Percentiles rank a stretch among this genome's conserved stretches.
phyloP scores from a whole-genome alignment of 495 filamentous ascomycete species.

The Talaromyces ruber region DNA sequence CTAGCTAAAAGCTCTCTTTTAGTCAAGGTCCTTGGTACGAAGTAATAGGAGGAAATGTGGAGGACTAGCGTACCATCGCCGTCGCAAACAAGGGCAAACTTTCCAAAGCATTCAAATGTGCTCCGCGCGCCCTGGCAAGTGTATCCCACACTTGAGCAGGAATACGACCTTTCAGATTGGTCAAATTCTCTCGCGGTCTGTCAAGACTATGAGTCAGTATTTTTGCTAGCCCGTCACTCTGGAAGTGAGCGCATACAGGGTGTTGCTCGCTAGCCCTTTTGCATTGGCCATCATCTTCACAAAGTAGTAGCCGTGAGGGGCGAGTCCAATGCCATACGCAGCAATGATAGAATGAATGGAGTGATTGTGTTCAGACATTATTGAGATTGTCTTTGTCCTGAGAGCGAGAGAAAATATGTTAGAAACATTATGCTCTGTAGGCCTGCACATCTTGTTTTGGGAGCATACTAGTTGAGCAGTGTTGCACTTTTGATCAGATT shows the following conservation, averaged over 20 bases:
- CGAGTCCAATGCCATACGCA: slow-evolving; percentile 18
- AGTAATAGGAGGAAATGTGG: background rate
- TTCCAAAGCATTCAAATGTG: slow-evolving; percentile 22
- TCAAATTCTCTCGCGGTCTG: slow-evolving; percentile 21
- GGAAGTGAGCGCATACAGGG: slow-evolving; percentile 9
- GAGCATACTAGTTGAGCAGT: background rate
- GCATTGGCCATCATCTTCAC: slow-evolving; percentile 23
- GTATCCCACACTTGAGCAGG: slow-evolving; percentile 15
- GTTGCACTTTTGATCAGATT: background rate
- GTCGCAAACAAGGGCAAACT: slow-evolving; percentile 19
- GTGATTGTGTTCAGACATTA: slow-evolving; percentile 10
- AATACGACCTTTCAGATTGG: slow-evolving; percentile 16
- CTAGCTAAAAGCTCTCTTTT: slow-evolving; percentile 13
- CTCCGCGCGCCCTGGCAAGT: slow-evolving; percentile 16
- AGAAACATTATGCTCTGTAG: background rate
- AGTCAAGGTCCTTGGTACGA: no score
- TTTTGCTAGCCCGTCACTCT: background rate
- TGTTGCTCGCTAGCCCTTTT: slow-evolving; percentile 17
- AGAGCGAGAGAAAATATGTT: background rate
- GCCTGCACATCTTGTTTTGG: background rate
- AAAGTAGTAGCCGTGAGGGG: slow-evolving; percentile 18
- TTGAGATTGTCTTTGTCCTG: background rate
- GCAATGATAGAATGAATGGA: slow-evolving; percentile 18
- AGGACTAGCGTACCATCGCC: slow-evolving; percentile 14
- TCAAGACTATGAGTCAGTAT: background rate